These are phyloP conservation scores for Rauvolfia tetraphylla DNA, from an alignment of 257 asterid genomes.

Conservation along the genomic window DNA sequence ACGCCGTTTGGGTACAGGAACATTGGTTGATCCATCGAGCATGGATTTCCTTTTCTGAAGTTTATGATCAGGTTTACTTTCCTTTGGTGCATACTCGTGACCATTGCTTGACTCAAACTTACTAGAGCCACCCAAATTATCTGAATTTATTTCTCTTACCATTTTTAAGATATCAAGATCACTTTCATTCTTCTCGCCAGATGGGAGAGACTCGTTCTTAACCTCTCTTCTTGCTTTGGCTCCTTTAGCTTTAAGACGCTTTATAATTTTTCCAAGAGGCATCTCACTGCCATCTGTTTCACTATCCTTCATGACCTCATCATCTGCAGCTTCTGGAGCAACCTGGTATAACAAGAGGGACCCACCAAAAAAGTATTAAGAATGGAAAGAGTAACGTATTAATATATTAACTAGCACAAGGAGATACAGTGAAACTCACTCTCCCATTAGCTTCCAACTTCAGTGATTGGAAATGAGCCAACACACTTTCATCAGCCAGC, in stretches of 20 bases:
- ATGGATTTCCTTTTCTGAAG: conserved; percentile 56
- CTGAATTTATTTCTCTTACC: conserved; percentile 82
- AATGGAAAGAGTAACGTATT: neutral
- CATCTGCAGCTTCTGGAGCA: conserved; percentile 52
- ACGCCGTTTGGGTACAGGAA: conserved; percentile 77
- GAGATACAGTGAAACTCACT: conserved; percentile 36
- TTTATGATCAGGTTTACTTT: conserved; percentile 38
- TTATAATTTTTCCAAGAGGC: conserved; percentile 85
- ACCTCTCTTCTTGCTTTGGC: conserved; percentile 75
- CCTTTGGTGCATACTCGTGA: conserved; percentile 40
- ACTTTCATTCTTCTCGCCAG: conserved; percentile 41
- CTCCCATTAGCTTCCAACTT: conserved; percentile 72
- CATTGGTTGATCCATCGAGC: conserved; percentile 45
- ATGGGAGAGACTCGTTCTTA: conserved; percentile 47
- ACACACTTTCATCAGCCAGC: conserved; percentile 76
- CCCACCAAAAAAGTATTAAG: conserved; percentile 23
- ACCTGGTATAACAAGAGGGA: conserved; percentile 45
- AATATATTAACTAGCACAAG: neutral
- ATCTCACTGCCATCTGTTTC: conserved; percentile 92
- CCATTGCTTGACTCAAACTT: conserved; percentile 75
- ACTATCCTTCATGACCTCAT: conserved; percentile 78
- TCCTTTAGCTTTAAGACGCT: conserved; percentile 82
- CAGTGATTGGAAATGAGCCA: conserved; percentile 77
- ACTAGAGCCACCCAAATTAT: conserved; percentile 43
- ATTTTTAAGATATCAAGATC: conserved; percentile 76